phyloP scores from a whole-genome alignment of 2,329 filamentous ascomycete genomes.

The Ceratocystis albifundus region DNA sequence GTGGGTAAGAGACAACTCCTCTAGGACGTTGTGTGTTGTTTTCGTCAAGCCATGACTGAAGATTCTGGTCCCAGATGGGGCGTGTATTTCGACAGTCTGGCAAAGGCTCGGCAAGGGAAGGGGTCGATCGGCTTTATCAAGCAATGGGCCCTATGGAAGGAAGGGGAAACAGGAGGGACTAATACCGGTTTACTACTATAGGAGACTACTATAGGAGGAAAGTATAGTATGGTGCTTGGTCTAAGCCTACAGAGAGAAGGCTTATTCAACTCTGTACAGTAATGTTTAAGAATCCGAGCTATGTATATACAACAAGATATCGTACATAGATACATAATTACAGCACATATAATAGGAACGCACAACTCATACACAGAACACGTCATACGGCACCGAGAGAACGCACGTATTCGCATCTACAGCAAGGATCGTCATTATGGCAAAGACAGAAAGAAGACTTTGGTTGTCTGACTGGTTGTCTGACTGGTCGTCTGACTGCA shows the following conservation, averaged over 20 bases:
- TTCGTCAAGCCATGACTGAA: background rate
- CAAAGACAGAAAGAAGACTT: too few species aligned
- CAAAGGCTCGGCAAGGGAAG: background rate
- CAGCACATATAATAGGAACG: too few species aligned
- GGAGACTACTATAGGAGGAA: background rate
- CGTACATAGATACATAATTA: too few species aligned
- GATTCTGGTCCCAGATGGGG: background rate
- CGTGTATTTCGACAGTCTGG: background rate
- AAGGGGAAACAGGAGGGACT: background rate
- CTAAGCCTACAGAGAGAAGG: background rate
- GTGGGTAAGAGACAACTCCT: background rate
- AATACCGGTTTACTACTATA: background rate
- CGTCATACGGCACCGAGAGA: too few species aligned
- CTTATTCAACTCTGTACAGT: background rate
- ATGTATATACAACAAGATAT: background rate
- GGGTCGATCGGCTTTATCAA: slow-evolving; percentile 5
- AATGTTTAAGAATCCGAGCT: background rate
- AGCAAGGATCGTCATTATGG: too few species aligned
- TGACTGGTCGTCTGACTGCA: too few species aligned
- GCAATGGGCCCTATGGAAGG: slow-evolving; percentile 7
- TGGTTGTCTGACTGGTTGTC: too few species aligned
- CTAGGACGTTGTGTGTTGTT: background rate
- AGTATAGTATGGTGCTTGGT: background rate
- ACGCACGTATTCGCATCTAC: too few species aligned
- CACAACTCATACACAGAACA: too few species aligned